Evolutionary conservation across 2,329 filamentous ascomycete species (phyloP), one percentile per base, ranked within the genome.

Genomic region (Ophiognomonia clavigignenti-juglandacearum): DNA sequence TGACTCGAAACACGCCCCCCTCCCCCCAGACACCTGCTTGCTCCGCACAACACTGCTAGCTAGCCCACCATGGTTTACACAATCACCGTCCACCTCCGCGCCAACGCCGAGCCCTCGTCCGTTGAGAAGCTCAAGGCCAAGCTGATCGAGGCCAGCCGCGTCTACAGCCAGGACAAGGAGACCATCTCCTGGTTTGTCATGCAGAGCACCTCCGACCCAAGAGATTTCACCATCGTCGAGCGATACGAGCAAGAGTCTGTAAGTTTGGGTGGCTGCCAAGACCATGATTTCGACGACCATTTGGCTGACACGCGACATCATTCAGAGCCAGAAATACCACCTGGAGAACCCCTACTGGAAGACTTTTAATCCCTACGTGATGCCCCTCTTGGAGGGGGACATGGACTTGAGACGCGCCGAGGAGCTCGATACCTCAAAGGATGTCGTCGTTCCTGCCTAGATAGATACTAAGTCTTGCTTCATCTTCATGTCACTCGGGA

Each of bases 201-300:
- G 85, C 85, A 88, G 69, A 82, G 83, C 57, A 74, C 81, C 48
- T 72, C 78, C 57, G 85, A 88, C 62, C 73, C 74, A 37, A 73
- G 83, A 48, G 80, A 82, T 41, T 89, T 89, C 65, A 86, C 82
- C 39, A 86, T 89, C 57, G 84, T 89, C 39, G 85, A 89, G 68
- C 72, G 85, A 26, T 89, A 87, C 64, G 74, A 78, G 57, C 73
- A 82, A 51, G 85, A 88, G 62, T 70, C 68, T 42, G 78, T 82
- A 63, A 50, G 76, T 70, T 14, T 5, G 4, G 24, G 14, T 32
- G 29, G 14, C 29, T 32, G 6, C 11, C 29, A 32, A 32, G 16
- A 10, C 13, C 29, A 14, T 6, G 26, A 7, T 29, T n/a, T n/a
- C n/a, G 26, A 26, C 26, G 19, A 37, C 20, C 31, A 40, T 16